Evolutionary conservation across 2,329 filamentous ascomycete genomes (phyloP), one percentile per base, ranked within the genome.

Genomic region (Ceratocystiopsis minuta): DNA sequence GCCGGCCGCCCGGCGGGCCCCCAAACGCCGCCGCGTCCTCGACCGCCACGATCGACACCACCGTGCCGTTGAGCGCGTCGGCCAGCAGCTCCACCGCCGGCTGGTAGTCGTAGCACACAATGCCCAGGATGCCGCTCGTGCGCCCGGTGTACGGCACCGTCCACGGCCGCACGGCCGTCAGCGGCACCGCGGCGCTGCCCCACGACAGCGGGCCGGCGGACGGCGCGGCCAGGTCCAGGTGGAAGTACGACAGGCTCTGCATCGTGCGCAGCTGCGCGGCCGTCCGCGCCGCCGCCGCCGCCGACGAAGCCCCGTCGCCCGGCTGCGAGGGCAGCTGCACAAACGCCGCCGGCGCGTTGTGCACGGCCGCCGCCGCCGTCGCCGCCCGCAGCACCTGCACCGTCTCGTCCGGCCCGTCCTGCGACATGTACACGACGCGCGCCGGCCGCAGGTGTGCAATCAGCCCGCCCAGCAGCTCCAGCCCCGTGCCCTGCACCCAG

Each of bases 181-280:
- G 57, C 0, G 79, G 69, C 24, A 10, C 24, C 24, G 11, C 24
- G 0, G 59, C 62, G 0, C 64, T 45, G 40, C 67, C 60, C 70
- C 75, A 82, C 36, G 40, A 35, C n/a, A 50, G 48, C 31, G 36
- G 48, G 40, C 38, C 24, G 42, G 34, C 45, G 38, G 16, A 3
- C 5, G 12, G 18, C 9, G 20, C 33, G 37, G 4, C 9, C 11
- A 16, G 34, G 2, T 39, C 11, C 11, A 63, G 49, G 53, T 88
- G 83, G 52, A 88, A 84, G 51, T 87, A 88, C 0, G 80, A 78
- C 67, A 85, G 77, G n/a, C 68, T 73, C 50, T 86, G 80, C 78
- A 88, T 85, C 6, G 70, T 68, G 40, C 80, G 64, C 3, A 83
- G 57, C 46, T 87, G 75, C 0, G 72, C 66, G 0, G 79, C 68